Conservation (phyloP, 305 asterid species). For the Fraxinus dipetala region DNA sequence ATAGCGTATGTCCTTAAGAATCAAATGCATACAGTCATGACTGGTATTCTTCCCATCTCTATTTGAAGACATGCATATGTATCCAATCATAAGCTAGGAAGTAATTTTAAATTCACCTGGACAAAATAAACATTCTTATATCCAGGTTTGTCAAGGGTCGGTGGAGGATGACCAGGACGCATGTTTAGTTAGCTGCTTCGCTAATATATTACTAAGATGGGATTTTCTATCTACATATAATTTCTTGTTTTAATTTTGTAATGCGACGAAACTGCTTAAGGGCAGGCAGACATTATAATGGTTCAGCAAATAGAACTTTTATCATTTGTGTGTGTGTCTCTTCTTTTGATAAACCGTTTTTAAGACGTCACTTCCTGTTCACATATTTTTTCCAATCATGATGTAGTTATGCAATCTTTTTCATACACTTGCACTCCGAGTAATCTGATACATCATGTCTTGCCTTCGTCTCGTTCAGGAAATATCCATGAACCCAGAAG, state of each 20-base stretch:
- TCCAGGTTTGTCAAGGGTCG: neutral
- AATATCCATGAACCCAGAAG: conserved; percentile 65
- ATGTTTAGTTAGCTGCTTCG: neutral
- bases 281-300: neutral
- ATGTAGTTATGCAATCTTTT: neutral
- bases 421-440: neutral
- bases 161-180: neutral
- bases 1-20: neutral
- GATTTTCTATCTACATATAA: neutral
- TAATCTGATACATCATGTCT: neutral
- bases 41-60: neutral
- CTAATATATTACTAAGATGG: neutral
- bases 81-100: neutral
- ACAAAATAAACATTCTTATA: neutral
- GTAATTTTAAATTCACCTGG: neutral
- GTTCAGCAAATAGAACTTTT: neutral
- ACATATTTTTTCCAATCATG: neutral
- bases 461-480: conserved; percentile 44
- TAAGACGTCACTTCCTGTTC: neutral
- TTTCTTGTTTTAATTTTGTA: neutral
- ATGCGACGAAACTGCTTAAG: neutral
- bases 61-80: neutral
- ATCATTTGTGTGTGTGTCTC: neutral
- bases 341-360: neutral
- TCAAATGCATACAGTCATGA: neutral